Percentiles rank a stretch among this genome's conserved stretches.
phyloP scores from a whole-genome alignment of 352 stramenopile species.

The Phytophthora megakarya region DNA sequence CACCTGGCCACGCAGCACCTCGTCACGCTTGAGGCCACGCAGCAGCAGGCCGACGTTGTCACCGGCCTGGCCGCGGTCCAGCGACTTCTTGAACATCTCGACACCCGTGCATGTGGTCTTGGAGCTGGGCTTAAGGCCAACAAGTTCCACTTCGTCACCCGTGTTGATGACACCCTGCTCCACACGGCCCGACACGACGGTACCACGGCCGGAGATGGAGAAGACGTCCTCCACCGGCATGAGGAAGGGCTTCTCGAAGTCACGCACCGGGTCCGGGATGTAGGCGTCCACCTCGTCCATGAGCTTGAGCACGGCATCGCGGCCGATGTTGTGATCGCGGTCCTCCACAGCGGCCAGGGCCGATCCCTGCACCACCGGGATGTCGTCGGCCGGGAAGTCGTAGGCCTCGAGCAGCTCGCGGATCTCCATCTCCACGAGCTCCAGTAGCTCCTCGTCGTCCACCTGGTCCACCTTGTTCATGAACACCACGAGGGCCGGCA shows the following conservation, averaged over 20 bases:
- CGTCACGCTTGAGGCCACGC: slow-evolving; percentile 94
- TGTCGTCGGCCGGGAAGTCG: slow-evolving; percentile 96
- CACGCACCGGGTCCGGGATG: slow-evolving; percentile 88
- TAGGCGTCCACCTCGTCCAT: slow-evolving; percentile 90
- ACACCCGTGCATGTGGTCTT: slow-evolving; percentile 86
- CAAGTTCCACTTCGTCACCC: slow-evolving; percentile 57
- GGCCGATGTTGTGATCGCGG: slow-evolving; percentile 83
- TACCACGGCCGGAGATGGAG: slow-evolving; percentile 96
- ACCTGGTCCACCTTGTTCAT: slow-evolving; percentile 93
- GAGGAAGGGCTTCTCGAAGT: slow-evolving; percentile 97
- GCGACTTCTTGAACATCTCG: slow-evolving; percentile 98
- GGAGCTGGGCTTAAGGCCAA: slow-evolving; percentile 43
- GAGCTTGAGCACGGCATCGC: slow-evolving; percentile 91
- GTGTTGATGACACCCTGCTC: slow-evolving; percentile 89
- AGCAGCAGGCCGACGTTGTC: slow-evolving; percentile 96
- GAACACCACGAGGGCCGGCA: slow-evolving; percentile 94
- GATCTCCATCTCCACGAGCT: slow-evolving; percentile 48
- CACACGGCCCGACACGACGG: slow-evolving; percentile 96
- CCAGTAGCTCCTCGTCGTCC: slow-evolving; percentile 41
- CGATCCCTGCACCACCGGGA: slow-evolving; percentile 93
- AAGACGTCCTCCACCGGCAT: slow-evolving; percentile 98
- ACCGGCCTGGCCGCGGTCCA: slow-evolving; percentile 93
- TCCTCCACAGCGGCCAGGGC: slow-evolving; percentile 93
- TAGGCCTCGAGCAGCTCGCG: slow-evolving; percentile 89
- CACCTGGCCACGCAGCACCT: slow-evolving; percentile 92